Evolutionary conservation across 768 basidiomycete species (phyloP), one percentile per base, ranked within the genome.

Genomic region (Candolleomyces aberdarensis): DNA sequence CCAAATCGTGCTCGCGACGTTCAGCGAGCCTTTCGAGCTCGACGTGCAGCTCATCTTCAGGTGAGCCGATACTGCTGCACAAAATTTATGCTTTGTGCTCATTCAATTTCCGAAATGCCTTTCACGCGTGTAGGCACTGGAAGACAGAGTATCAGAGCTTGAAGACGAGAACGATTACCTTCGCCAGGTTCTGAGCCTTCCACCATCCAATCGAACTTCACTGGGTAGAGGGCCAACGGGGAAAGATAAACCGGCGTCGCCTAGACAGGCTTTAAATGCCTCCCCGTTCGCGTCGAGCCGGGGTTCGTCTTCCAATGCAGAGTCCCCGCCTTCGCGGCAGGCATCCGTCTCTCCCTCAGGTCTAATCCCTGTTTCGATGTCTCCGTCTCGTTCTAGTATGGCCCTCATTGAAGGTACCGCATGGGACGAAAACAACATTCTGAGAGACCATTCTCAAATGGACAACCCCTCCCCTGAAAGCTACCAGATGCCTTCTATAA

Each of bases 211-310:
- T 69, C 81, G 92, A 64, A 83, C 84, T 17, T 74, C 86, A 2
- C 80, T 94, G 54, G 92, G 92, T 49, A 92, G 86, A 75, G 92
- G 92, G 51, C 92, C 92, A 29, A 94, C 92, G 0, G 92, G 92
- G 39, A 92, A 92, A 73, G 92, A 94, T 71, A 92, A 85, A 69
- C 87, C 88, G 54, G 91, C 80, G 66, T 55, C 44, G 58, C 22
- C 56, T 46, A 10, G 36, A 22, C n/a, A 10, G 57, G 41, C 53
- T 32, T 68, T 69, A 22, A 69, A 67, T 17, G 65, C 70, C 29
- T 67, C 73, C 43, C 67, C 67, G 39, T 70, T 80, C 17, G 67
- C 72, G 31, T 76, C 78, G 2, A 77, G 75, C 55, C 76, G 76
- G 44, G 80, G 75, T 29, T 80, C 81, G 0, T 82, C 81, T 7